Evolutionary conservation across 305 asterid species (phyloP).

Genomic region (Plantago coronopus): DNA sequence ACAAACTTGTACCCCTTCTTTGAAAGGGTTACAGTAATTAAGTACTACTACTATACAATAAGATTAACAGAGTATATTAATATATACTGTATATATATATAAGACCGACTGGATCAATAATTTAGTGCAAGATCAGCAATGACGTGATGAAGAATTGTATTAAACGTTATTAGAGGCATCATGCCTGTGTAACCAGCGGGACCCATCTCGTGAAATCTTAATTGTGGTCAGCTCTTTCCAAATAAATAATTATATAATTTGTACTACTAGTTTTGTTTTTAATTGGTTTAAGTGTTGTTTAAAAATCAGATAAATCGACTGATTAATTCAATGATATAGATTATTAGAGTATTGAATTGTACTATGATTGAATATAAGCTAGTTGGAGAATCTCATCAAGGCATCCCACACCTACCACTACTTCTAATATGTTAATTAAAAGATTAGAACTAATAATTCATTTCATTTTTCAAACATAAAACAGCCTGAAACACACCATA

Average conservation of each 20-base stretch:
- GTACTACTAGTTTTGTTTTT: no score
- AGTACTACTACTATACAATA: no score
- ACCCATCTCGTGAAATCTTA: slow-evolving; percentile 13
- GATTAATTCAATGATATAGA: slow-evolving; percentile 14
- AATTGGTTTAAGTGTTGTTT: neutral
- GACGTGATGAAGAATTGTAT: slow-evolving; percentile 29
- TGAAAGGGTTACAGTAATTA: no score
- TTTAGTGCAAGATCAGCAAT: slow-evolving; percentile 2
- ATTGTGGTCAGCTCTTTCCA: neutral
- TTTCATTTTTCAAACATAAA: no score
- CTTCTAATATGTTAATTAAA: neutral
- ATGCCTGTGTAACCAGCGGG: slow-evolving; percentile 39
- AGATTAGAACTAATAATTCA: neutral
- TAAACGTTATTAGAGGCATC: slow-evolving; percentile 23
- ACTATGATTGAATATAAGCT: slow-evolving; percentile 12
- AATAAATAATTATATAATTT: no score
- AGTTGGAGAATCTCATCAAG: slow-evolving; percentile 26
- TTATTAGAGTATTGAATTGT: no score
- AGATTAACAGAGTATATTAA: no score
- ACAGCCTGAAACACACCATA: no score
- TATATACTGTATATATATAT: no score
- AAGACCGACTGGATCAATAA: no score
- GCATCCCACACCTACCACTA: slow-evolving; percentile 30
- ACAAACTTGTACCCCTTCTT: no score
- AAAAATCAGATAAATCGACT: slow-evolving; percentile 1